Percentiles rank a stretch among this genome's conserved stretches.
Evolutionary conservation across 495 filamentous ascomycete genomes (phyloP).

Genomic region (Opeltia flavorubescens): DNA sequence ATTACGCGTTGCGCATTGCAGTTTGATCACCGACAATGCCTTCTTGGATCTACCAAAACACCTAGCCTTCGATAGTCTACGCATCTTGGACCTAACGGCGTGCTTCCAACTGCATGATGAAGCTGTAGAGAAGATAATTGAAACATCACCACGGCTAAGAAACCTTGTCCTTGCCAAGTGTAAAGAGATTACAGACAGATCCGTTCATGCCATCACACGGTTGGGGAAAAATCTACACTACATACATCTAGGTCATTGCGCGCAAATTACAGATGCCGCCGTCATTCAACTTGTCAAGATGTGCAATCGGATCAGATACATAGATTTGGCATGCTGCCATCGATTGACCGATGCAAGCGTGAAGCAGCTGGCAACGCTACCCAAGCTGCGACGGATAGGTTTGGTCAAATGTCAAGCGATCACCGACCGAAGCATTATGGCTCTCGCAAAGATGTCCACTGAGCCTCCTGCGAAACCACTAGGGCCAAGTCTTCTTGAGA

Average conservation of each 20-base stretch:
- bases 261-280: conserved; percentile 73
- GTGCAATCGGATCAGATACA: conserved; percentile 93
- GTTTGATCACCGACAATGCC: conserved; percentile 65
- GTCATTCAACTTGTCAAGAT: conserved; percentile 67
- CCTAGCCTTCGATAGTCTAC: conserved; percentile 64
- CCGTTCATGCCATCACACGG: conserved; percentile 72
- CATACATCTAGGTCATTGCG: conserved; percentile 89
- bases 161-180: conserved; percentile 94
- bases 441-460: conserved; percentile 50
- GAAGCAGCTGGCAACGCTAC: conserved; percentile 68
- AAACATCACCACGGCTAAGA: conserved; percentile 71
- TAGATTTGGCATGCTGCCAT: conserved; percentile 91
- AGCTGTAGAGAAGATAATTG: conserved; percentile 74
- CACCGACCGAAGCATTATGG: conserved; percentile 75
- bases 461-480: conserved; percentile 27
- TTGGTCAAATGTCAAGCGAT: conserved; percentile 87
- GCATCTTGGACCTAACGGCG: conserved; percentile 87
- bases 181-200: conserved; percentile 74
- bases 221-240: conserved; percentile 95
- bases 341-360: conserved; percentile 79
- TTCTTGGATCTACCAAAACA: conserved; percentile 68
- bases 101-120: conserved; percentile 72
- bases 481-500: conserved; percentile 54
- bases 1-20: conserved; percentile 72
- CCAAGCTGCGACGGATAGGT: conserved; percentile 87